phyloP scores from a whole-genome alignment of 106 monocot species.

The Xerophyta viscosa region DNA sequence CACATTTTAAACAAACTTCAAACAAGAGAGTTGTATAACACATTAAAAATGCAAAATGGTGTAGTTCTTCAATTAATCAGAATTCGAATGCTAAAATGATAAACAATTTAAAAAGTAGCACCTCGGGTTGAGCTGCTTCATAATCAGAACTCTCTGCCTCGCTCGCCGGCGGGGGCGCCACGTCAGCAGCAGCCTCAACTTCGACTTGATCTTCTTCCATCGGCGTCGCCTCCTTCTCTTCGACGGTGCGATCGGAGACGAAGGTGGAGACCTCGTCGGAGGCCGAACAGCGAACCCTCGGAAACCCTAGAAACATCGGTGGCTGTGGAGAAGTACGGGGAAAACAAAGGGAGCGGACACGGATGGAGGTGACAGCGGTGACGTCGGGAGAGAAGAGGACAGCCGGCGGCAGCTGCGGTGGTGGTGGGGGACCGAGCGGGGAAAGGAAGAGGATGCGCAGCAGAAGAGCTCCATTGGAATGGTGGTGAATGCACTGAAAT shows the following conservation, averaged over 20 bases:
- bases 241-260: neutral
- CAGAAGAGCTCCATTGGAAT: neutral
- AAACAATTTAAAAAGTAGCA: neutral
- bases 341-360: neutral
- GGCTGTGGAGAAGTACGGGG: neutral
- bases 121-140: neutral
- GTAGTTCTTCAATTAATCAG: neutral
- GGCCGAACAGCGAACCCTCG: neutral
- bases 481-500: slow-evolving; percentile 9
- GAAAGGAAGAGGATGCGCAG: neutral
- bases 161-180: neutral
- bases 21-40: too few relatives aligned
- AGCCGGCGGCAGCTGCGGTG: neutral
- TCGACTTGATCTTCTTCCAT: neutral
- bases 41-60: too few relatives aligned
- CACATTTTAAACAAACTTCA: too few relatives aligned
- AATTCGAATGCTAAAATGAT: neutral
- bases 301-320: neutral
- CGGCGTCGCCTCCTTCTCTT: neutral
- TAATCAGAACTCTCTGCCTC: neutral
- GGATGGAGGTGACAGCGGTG: neutral
- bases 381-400: neutral
- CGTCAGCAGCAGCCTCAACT: neutral
- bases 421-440: neutral
- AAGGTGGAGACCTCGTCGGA: neutral